Evolutionary conservation across 148 eudicot genomes (phyloP).

Genomic region (Camellia sinensis): DNA sequence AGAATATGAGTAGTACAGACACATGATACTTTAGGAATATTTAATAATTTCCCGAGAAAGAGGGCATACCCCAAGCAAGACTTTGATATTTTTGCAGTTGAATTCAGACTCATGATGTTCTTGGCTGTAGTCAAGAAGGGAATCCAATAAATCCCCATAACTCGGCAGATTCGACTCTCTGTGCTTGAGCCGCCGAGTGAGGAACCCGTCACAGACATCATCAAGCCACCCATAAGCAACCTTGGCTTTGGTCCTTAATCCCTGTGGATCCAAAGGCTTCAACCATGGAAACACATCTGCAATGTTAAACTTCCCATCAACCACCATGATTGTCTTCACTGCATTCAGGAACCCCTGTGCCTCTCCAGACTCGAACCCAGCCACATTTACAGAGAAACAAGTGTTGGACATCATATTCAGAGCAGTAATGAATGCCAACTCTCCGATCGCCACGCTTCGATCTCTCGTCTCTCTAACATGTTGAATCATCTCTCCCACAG

Average conservation of each 20-base stretch:
- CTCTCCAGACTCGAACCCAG: not conserved
- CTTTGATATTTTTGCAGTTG: not conserved
- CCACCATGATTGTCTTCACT: not conserved
- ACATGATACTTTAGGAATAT: too few relatives aligned
- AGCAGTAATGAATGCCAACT: slow-evolving; percentile 6
- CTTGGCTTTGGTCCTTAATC: slow-evolving; percentile 5
- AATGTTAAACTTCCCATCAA: too few relatives aligned
- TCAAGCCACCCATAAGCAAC: not conserved
- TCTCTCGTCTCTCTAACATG: not conserved
- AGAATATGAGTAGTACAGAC: too few relatives aligned
- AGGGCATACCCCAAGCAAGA: not conserved
- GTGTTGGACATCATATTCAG: slow-evolving; percentile 10
- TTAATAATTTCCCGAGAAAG: too few relatives aligned
- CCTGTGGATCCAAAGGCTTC: not conserved
- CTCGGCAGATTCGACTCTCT: not conserved
- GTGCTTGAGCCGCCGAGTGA: not conserved
- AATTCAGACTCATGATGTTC: too few relatives aligned
- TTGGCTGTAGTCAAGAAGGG: too few relatives aligned
- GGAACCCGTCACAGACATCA: not conserved
- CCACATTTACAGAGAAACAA: slow-evolving; percentile 3
- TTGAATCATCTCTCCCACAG: not conserved
- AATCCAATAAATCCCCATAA: too few relatives aligned
- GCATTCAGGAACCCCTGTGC: not conserved
- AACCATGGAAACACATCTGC: too few relatives aligned
- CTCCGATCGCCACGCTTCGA: not conserved